Base-by-base conservation (phyloP, 2,329 filamentous ascomycete species). In the Aspergillus unguis region DNA sequence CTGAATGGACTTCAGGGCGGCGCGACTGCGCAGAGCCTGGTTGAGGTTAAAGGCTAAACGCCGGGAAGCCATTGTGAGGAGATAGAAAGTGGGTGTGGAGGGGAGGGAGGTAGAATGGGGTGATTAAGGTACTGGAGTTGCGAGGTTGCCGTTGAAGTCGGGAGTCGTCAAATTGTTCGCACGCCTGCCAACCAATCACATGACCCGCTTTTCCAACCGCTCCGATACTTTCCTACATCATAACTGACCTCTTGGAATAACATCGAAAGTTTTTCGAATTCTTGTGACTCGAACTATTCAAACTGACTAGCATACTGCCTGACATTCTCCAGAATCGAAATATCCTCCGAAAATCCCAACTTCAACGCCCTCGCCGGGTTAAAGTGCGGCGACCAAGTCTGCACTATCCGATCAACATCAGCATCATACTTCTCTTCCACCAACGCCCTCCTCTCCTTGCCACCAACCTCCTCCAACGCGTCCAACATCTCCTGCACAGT, bases 11-110 rank as follows among this genome's bases (percentile, higher is more conserved):
- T 88, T 86, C 77, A 94, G 82, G 77, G 88, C 88, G 77, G 88
- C 83, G 76, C 90, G 89, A 80, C 81, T 89, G 82, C 91, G 90
- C 78, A 96, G 82, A 78, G 88, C 88, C 80, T 90, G 86, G 77
- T 90, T 85, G 72, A 97, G 85, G 82, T 92, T 95, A 78, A 95
- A 84, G 82, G 92, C 92, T 80, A 97, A 85, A 86, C 91, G 89
- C 85, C 92, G 85, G 78, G 92, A 96, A 81, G 92, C 92, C 92
- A 97, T 96, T 75, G 75, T 69, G 67, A 60, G 51, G 55, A 54
- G 70, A 65, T 67, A 62, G 54, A 65, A 62, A 59, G 65, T 68
- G 54, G 67, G 66, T 62, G 59, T 62, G 63, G 62, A 62, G 63
- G 76, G 76, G 71, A 73, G 74, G 71, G 72, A 75, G 78, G 73